Conservation (phyloP, 2,329 filamentous ascomycete genomes). For the Colletotrichum zoysiae region DNA sequence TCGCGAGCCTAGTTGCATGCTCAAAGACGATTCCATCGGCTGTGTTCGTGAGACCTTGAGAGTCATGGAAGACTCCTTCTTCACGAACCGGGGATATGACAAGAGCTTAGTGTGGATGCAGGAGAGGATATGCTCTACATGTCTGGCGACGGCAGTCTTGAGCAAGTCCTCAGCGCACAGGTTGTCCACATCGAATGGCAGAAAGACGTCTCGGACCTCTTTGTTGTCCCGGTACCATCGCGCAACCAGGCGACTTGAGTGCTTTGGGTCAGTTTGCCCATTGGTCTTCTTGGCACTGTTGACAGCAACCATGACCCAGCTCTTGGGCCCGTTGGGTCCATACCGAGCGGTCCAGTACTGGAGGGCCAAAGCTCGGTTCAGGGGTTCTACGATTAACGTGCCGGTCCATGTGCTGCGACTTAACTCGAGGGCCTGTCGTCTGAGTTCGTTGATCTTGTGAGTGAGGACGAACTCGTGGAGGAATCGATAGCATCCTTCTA, state of each 20-base stretch:
- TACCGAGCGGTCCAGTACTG: slow-evolving; percentile 88
- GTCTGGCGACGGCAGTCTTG: slow-evolving; percentile 79
- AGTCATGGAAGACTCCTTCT: slow-evolving; percentile 68
- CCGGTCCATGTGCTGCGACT: slow-evolving; percentile 81
- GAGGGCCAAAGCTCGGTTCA: slow-evolving; percentile 85
- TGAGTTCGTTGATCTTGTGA: slow-evolving; percentile 87
- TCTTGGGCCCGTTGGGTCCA: slow-evolving; percentile 73
- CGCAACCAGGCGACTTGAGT: slow-evolving; percentile 68
- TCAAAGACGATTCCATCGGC: slow-evolving; percentile 75
- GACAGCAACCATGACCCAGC: slow-evolving; percentile 91
- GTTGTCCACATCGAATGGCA: slow-evolving; percentile 74
- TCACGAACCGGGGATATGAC: slow-evolving; percentile 71
- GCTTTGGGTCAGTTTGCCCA: slow-evolving; percentile 54
- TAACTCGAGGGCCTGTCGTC: slow-evolving; percentile 80
- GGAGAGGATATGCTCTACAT: slow-evolving; percentile 79
- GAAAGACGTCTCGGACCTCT: slow-evolving; percentile 76
- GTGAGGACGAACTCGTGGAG: slow-evolving; percentile 90
- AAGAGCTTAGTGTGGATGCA: slow-evolving; percentile 73
- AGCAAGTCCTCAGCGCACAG: slow-evolving; percentile 83
- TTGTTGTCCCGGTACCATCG: slow-evolving; percentile 90
- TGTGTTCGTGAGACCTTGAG: slow-evolving; percentile 70
- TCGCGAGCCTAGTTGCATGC: slow-evolving; percentile 76
- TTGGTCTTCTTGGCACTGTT: slow-evolving; percentile 70
- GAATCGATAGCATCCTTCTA: slow-evolving; percentile 85
- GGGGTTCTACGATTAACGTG: slow-evolving; percentile 79